phyloP scores from a whole-genome alignment of 176 grass and related monocot species.

The Avena insularis region DNA sequence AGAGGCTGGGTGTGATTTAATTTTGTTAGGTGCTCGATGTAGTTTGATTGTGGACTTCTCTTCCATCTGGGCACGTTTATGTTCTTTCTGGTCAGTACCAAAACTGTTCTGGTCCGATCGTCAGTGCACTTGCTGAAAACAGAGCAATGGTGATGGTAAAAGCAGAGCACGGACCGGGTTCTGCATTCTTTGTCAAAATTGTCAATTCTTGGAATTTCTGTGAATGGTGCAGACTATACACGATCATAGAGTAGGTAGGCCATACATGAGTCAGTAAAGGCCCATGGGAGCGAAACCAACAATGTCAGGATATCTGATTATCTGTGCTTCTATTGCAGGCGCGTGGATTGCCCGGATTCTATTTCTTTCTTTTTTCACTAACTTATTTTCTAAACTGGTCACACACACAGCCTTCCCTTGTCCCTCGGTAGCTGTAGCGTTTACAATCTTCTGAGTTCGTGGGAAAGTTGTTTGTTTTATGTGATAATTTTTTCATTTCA shows the following conservation, averaged over 20 bases:
- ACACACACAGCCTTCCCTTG: neutral
- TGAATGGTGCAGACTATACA: neutral
- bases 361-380: neutral
- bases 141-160: neutral
- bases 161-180: neutral
- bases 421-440: neutral
- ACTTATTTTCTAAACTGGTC: neutral
- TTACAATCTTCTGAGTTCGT: neutral
- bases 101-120: neutral
- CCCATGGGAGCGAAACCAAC: neutral
- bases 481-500: neutral
- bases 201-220: neutral
- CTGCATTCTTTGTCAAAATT: neutral
- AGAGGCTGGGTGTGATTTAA: no score
- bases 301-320: no score
- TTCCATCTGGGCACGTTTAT: no score
- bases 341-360: no score
- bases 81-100: neutral
- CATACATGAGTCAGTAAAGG: no score
- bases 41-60: no score
- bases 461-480: neutral
- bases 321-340: no score
- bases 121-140: neutral
- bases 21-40: no score
- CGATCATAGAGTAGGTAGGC: neutral